Evolutionary conservation across 106 monocot species (phyloP).

Genomic region (Vanilla planifolia): DNA sequence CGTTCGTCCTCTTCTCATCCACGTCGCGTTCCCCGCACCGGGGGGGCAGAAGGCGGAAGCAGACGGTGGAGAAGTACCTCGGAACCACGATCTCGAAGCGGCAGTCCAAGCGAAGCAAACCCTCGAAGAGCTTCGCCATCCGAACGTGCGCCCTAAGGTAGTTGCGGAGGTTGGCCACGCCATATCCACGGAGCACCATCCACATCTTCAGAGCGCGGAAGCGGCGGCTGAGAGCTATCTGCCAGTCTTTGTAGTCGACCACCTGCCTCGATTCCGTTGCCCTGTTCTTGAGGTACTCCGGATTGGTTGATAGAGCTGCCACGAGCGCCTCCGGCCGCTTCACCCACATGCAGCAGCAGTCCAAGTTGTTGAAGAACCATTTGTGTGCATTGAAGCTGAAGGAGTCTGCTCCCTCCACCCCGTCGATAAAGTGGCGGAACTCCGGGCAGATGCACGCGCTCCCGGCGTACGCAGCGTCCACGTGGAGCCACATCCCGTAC

Average conservation of each 20-base stretch:
- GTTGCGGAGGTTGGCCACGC: slow-evolving; percentile 23
- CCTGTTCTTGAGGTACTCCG: slow-evolving; percentile 48
- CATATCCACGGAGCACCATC: slow-evolving; percentile 45
- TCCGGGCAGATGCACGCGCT: slow-evolving; percentile 26
- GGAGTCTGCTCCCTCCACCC: slow-evolving; percentile 17
- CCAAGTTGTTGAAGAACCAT: slow-evolving; percentile 30
- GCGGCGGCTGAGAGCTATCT: slow-evolving; percentile 45
- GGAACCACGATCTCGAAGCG: slow-evolving; percentile 57
- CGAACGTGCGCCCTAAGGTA: slow-evolving; percentile 29
- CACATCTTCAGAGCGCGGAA: slow-evolving; percentile 42
- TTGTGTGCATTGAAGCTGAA: slow-evolving; percentile 34
- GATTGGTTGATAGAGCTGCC: slow-evolving; percentile 16
- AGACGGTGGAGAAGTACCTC: slow-evolving; percentile 33
- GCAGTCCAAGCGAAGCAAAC: slow-evolving; percentile 22
- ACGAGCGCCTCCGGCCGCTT: slow-evolving; percentile 10
- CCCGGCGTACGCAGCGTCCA: slow-evolving; percentile 27
- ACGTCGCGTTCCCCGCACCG: background rate
- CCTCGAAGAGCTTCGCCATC: slow-evolving; percentile 47
- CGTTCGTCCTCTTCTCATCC: slow-evolving; percentile 12
- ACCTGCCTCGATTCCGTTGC: slow-evolving; percentile 42
- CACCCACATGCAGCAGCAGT: slow-evolving; percentile 29
- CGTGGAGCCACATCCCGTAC: slow-evolving; percentile 22
- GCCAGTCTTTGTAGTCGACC: slow-evolving; percentile 60
- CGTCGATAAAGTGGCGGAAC: slow-evolving; percentile 25
- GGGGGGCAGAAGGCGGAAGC: slow-evolving; percentile 29